A percentile compares a stretch with the other conserved stretches of the same genome.
These are phyloP conservation scores for Dothistroma septosporum DNA, from an alignment of 2,329 filamentous ascomycete genomes.

Conservation along the genomic window DNA sequence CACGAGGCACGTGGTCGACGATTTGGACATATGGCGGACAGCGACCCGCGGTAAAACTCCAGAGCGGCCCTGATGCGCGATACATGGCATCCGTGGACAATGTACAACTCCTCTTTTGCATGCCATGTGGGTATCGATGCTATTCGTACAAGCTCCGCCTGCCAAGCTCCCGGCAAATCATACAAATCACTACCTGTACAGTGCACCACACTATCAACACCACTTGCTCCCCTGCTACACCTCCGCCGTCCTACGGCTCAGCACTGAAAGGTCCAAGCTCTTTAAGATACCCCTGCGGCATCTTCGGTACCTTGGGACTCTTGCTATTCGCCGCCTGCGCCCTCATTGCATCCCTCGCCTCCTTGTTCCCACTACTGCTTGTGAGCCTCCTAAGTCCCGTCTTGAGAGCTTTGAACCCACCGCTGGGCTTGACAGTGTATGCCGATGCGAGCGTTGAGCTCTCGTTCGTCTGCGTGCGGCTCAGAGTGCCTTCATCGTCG, in stretches of 20 bases:
- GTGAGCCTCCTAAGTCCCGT: conserved; percentile 61
- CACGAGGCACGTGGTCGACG: background rate
- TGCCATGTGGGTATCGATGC: conserved; percentile 6
- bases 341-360: conserved; percentile 39
- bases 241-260: conserved; percentile 26
- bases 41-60: background rate
- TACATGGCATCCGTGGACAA: background rate
- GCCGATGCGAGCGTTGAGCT: conserved; percentile 17
- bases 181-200: background rate
- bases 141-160: conserved; percentile 1
- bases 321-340: conserved; percentile 32
- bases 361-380: conserved; percentile 45
- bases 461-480: conserved; percentile 32
- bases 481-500: conserved; percentile 59
- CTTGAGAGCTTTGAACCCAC: conserved; percentile 45
- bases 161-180: background rate
- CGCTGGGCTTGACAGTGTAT: conserved; percentile 31
- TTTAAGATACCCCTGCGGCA: conserved; percentile 40
- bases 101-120: background rate
- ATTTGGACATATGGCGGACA: background rate
- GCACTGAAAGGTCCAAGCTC: conserved; percentile 31
- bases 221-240: background rate
- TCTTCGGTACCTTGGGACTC: conserved; percentile 48
- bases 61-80: background rate
- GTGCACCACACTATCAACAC: background rate